Evolutionary conservation across 164 flowering plant genomes (phyloP).

Genomic region (Buxus sempervirens): DNA sequence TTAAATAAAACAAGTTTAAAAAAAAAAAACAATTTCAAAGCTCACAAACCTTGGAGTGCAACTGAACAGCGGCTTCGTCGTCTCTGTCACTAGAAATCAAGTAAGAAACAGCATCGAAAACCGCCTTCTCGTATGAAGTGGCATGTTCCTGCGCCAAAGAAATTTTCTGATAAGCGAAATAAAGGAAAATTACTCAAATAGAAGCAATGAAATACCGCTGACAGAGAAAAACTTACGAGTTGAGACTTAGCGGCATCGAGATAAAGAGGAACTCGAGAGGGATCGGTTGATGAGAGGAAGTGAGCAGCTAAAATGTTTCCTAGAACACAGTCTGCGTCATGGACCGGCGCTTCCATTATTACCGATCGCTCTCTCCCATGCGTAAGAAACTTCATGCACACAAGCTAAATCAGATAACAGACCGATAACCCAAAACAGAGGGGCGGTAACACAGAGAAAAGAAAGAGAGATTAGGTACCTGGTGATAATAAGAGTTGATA

Average conservation of each 20-base stretch:
- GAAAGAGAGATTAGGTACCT: constrained; percentile 37
- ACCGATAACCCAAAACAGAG: not conserved
- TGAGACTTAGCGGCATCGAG: constrained; percentile 48
- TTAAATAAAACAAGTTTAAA: no score
- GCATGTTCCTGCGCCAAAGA: constrained; percentile 48
- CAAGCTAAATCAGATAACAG: not conserved
- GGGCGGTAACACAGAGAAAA: constrained; percentile 1
- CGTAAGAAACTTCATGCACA: constrained; percentile 46
- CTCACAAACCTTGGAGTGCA: constrained; percentile 51
- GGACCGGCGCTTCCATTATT: constrained; percentile 57
- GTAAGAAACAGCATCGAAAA: constrained; percentile 48
- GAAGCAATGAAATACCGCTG: not conserved
- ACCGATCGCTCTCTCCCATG: constrained; percentile 67
- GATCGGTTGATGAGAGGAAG: constrained; percentile 38
- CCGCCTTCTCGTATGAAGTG: constrained; percentile 71
- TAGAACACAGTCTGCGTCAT: constrained; percentile 69
- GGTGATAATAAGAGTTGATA: constrained; percentile 66
- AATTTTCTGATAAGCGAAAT: not conserved
- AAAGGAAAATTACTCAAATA: not conserved
- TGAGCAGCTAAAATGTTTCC: constrained; percentile 71
- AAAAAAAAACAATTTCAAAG: not conserved
- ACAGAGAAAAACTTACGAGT: constrained; percentile 33
- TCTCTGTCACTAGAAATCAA: constrained; percentile 52
- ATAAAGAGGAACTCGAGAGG: constrained; percentile 34
- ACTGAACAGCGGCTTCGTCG: constrained; percentile 56